Conservation (phyloP, 2,329 filamentous ascomycete genomes). For the Xylaria sp. region DNA sequence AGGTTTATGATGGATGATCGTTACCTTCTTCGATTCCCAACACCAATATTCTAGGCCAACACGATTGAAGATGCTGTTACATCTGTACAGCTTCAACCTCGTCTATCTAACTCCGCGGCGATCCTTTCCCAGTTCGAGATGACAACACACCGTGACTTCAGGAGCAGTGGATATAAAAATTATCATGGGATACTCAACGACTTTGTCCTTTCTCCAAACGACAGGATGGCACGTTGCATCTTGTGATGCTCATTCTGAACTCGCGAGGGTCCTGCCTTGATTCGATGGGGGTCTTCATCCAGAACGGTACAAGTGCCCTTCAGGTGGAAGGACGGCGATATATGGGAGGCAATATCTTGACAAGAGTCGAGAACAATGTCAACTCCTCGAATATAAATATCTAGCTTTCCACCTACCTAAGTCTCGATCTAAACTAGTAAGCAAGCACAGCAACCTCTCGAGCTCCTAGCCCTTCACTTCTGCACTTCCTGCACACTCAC, state of each 20-base stretch:
- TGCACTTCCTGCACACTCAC: constrained; percentile 35
- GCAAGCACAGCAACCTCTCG: constrained; percentile 36
- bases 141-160: constrained; percentile 16
- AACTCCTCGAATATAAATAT: constrained; percentile 43
- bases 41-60: constrained; percentile 10
- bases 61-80: constrained; percentile 21
- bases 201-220: neutral
- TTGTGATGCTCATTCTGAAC: constrained; percentile 5
- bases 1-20: constrained; percentile 39
- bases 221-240: constrained; percentile 34
- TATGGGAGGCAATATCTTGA: constrained; percentile 4
- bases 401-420: constrained; percentile 26
- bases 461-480: constrained; percentile 35
- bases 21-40: constrained; percentile 33
- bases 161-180: constrained; percentile 12
- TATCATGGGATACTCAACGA: constrained; percentile 17
- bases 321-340: neutral
- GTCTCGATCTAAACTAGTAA: constrained; percentile 38
- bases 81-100: constrained; percentile 29
- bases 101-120: constrained; percentile 21
- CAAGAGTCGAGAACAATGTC: neutral
- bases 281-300: constrained; percentile 13
- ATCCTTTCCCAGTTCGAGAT: constrained; percentile 33
- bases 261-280: constrained; percentile 17
- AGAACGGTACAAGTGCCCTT: neutral